Conservation (phyloP, 208 protist species). For the Leishmania braziliensis region DNA sequence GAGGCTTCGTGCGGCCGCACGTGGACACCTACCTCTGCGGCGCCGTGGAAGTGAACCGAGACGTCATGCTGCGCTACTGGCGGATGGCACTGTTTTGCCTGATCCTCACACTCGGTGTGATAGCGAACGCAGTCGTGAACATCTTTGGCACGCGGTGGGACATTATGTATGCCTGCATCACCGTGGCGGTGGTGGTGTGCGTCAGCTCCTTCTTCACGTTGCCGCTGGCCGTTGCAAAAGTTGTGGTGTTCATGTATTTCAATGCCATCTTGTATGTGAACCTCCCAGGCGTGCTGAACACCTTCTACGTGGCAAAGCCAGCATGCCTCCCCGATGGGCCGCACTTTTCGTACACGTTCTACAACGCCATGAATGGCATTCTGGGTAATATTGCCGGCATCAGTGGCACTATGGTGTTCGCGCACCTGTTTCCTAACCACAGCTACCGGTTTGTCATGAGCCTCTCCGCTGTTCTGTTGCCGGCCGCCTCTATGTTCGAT, state of each 20-base stretch:
- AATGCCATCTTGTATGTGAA: constrained; percentile 49
- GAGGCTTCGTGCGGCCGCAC: constrained; percentile 25
- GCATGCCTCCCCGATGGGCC: constrained; percentile 61
- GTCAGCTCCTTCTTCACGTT: constrained; percentile 33
- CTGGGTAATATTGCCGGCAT: constrained; percentile 53
- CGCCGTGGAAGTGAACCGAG: constrained; percentile 31
- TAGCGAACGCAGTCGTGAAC: constrained; percentile 34
- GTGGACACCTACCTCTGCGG: constrained; percentile 29
- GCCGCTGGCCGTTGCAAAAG: constrained; percentile 43
- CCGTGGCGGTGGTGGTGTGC: constrained; percentile 21
- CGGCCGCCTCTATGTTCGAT: constrained; percentile 64
- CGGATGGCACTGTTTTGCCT: constrained; percentile 41
- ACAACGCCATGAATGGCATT: constrained; percentile 48
- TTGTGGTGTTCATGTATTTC: constrained; percentile 37
- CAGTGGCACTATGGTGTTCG: constrained; percentile 50
- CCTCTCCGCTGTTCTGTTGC: constrained; percentile 51
- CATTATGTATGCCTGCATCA: constrained; percentile 35
- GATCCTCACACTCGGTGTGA: constrained; percentile 34
- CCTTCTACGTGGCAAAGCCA: constrained; percentile 55
- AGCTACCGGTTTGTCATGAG: constrained; percentile 62
- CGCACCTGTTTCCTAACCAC: constrained; percentile 49
- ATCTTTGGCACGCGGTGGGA: constrained; percentile 38
- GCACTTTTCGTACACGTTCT: constrained; percentile 72
- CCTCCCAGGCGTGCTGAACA: constrained; percentile 57
- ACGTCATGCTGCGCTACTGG: constrained; percentile 36